Evolutionary conservation across 108 stramenopile species (phyloP).

Genomic region (Pseudonitzschia multiseries): DNA sequence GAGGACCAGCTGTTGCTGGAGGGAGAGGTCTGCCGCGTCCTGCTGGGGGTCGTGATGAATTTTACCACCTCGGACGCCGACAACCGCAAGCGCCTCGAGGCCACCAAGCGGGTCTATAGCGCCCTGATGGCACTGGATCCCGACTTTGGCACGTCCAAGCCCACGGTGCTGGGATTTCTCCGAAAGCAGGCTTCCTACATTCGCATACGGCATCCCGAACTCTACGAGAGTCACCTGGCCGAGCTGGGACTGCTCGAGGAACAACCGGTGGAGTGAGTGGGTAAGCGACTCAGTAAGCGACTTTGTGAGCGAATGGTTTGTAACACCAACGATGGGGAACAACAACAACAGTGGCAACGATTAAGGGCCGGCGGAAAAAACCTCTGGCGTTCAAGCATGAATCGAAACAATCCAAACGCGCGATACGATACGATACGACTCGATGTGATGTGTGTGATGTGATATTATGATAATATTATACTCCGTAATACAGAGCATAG

Average conservation of each 20-base stretch:
- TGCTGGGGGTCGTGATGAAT: slow-evolving; percentile 4
- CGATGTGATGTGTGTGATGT: too few species aligned
- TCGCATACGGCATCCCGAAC: slow-evolving; percentile 1
- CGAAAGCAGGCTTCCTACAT: slow-evolving; percentile 1
- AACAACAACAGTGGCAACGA: too few species aligned
- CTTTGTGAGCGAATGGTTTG: too few species aligned
- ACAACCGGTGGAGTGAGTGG: too few species aligned
- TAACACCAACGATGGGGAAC: too few species aligned
- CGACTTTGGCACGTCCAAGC: background rate
- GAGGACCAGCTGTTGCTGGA: slow-evolving; percentile 4
- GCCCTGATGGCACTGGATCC: background rate
- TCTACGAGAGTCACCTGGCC: slow-evolving; percentile 1
- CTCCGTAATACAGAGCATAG: too few species aligned
- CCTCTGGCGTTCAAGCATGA: too few species aligned
- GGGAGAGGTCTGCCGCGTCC: background rate
- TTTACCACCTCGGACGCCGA: background rate
- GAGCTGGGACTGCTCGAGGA: background rate
- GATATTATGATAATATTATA: too few species aligned
- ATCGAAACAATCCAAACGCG: too few species aligned
- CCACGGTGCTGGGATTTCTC: background rate
- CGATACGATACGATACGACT: too few species aligned
- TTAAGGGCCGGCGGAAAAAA: too few species aligned
- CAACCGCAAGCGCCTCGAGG: background rate
- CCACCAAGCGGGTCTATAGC: background rate
- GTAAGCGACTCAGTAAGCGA: too few species aligned